These are phyloP conservation scores for Conringia planisiliqua DNA, from an alignment of 345 rosid species.

Conservation along the genomic window DNA sequence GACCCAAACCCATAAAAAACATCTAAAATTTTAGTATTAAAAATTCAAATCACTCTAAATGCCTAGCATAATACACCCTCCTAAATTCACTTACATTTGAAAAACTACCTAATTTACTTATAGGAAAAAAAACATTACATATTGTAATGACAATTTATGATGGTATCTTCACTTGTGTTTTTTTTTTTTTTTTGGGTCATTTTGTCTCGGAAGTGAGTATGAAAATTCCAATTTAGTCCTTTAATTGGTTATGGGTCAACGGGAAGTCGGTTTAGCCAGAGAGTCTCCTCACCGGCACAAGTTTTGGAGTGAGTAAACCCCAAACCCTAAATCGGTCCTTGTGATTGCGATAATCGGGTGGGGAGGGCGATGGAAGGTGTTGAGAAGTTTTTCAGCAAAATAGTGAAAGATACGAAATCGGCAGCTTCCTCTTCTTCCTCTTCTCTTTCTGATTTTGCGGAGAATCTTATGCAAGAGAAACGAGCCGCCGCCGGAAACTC, in stretches of 20 bases:
- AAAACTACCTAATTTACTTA: no score
- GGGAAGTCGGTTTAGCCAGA: background rate
- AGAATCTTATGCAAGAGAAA: slow-evolving; percentile 28
- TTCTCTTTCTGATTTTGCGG: slow-evolving; percentile 32
- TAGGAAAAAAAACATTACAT: no score
- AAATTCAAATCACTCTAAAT: no score
- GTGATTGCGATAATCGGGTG: background rate
- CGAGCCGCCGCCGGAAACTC: slow-evolving; percentile 27
- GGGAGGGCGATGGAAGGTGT: slow-evolving; percentile 50
- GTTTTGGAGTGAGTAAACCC: background rate
- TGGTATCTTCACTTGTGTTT: no score
- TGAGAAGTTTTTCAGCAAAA: slow-evolving; percentile 35
- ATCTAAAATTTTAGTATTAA: no score
- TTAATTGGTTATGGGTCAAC: background rate
- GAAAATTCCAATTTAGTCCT: slow-evolving; percentile 2
- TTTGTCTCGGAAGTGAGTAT: no score
- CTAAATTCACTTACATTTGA: no score
- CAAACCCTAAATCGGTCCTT: slow-evolving; percentile 7
- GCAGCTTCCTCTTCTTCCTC: slow-evolving; percentile 41
- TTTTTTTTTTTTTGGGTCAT: no score
- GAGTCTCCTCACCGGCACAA: background rate
- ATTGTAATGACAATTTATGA: no score
- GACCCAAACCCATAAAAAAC: no score
- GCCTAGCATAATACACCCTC: no score
- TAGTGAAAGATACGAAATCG: slow-evolving; percentile 39